phyloP scores from a whole-genome alignment of 2,329 filamentous ascomycete genomes.

The Penicillium frequentans region DNA sequence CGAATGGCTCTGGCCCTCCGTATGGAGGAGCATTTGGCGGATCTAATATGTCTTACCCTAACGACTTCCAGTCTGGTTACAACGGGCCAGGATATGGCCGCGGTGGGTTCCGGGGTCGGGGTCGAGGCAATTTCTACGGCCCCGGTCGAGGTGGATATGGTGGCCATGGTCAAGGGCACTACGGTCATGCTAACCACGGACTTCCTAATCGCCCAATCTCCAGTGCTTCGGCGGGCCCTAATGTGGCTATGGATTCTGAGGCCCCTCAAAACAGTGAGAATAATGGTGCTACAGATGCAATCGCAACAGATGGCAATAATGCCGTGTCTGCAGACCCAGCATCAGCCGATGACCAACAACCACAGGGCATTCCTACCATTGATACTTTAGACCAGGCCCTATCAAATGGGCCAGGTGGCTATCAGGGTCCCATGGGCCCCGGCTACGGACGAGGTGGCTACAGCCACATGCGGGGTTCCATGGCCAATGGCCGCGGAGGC shows the following conservation, averaged over 20 bases:
- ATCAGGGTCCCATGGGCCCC: conserved; percentile 25
- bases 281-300: not conserved
- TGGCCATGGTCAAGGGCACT: conserved; percentile 40
- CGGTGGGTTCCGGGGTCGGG: conserved; percentile 61
- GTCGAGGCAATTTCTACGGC: conserved; percentile 57
- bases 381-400: conserved; percentile 18
- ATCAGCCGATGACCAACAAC: conserved; percentile 6
- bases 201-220: conserved; percentile 31
- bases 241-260: conserved; percentile 3
- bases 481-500: conserved; percentile 39
- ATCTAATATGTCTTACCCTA: conserved; percentile 70
- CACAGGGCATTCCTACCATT: conserved; percentile 29
- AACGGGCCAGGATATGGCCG: conserved; percentile 69
- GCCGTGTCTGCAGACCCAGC: not conserved
- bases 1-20: conserved; percentile 76
- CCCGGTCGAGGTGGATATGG: conserved; percentile 38
- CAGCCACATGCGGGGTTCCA: conserved; percentile 48
- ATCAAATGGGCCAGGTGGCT: conserved; percentile 27
- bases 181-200: conserved; percentile 32
- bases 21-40: conserved; percentile 71
- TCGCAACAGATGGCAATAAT: not conserved
- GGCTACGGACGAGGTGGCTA: conserved; percentile 44
- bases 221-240: not conserved
- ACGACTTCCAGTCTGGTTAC: conserved; percentile 74
- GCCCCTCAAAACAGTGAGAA: not conserved